Conservation (phyloP, 2,329 filamentous ascomycete species). For the Blumeriella jaapii region DNA sequence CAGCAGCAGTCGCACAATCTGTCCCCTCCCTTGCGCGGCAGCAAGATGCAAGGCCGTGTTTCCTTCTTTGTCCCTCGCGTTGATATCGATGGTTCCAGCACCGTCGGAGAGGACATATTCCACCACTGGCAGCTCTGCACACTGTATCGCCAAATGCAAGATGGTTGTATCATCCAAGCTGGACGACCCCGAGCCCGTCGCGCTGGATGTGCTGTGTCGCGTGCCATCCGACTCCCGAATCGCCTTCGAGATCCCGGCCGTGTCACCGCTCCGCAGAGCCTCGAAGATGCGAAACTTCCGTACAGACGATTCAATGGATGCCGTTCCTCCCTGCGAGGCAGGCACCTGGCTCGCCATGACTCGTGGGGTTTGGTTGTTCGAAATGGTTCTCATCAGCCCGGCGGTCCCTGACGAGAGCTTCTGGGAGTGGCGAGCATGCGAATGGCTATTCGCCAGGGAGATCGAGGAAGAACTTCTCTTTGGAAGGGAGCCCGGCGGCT, state of each 20-base stretch:
- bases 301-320: constrained; percentile 81
- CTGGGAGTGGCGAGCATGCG: constrained; percentile 17
- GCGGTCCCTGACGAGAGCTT: constrained; percentile 22
- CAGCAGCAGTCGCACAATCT: constrained; percentile 73
- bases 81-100: constrained; percentile 61
- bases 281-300: constrained; percentile 92
- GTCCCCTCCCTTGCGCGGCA: constrained; percentile 65
- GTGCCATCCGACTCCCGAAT: constrained; percentile 50
- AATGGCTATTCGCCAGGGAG: constrained; percentile 15
- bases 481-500: constrained; percentile 18
- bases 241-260: constrained; percentile 75
- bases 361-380: constrained; percentile 14
- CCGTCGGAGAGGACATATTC: constrained; percentile 85
- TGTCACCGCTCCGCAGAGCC: constrained; percentile 81
- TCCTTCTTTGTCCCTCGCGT: constrained; percentile 82
- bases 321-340: constrained; percentile 20
- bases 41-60: constrained; percentile 90
- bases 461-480: constrained; percentile 19
- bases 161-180: constrained; percentile 73
- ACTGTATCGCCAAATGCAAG: constrained; percentile 88
- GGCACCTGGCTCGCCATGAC: constrained; percentile 10
- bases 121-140: constrained; percentile 82
- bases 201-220: constrained; percentile 34
- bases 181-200: constrained; percentile 19
- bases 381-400: constrained; percentile 23